These are phyloP conservation scores for Sisymbrium irio DNA, from an alignment of 345 rosid species.

Conservation along the genomic window DNA sequence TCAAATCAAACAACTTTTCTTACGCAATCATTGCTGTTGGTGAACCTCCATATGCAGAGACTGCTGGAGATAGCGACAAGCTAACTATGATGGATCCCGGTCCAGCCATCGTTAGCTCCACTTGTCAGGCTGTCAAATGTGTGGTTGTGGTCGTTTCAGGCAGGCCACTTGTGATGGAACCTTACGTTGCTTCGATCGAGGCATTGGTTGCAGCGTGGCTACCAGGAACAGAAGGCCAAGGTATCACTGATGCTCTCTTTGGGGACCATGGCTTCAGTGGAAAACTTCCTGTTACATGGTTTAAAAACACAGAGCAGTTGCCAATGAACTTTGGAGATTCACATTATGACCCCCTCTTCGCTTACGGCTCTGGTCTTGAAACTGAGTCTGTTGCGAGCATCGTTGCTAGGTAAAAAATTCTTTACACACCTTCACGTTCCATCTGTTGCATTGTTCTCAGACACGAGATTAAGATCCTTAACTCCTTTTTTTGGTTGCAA, in stretches of 20 bases:
- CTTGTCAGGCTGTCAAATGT: constrained; percentile 65
- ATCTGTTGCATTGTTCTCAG: background rate
- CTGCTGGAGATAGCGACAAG: constrained; percentile 64
- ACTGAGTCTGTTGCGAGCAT: constrained; percentile 57
- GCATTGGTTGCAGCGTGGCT: constrained; percentile 92
- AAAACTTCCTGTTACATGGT: constrained; percentile 87
- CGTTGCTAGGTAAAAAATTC: constrained; percentile 52
- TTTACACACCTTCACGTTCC: background rate
- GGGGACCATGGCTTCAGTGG: constrained; percentile 91
- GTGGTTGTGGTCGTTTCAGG: constrained; percentile 79
- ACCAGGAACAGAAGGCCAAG: constrained; percentile 96
- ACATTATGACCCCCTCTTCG: constrained; percentile 81
- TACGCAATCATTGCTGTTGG: constrained; percentile 84
- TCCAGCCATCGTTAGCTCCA: constrained; percentile 56
- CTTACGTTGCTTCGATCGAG: constrained; percentile 56
- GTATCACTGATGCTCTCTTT: constrained; percentile 74
- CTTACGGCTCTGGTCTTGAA: constrained; percentile 77
- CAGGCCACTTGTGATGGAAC: constrained; percentile 83
- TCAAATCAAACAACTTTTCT: constrained; percentile 63
- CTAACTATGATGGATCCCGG: constrained; percentile 74
- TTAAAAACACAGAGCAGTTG: constrained; percentile 77
- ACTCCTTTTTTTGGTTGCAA: background rate
- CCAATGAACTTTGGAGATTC: constrained; percentile 85
- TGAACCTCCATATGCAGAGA: constrained; percentile 81
- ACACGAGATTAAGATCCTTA: background rate